Percentiles rank a stretch among this genome's conserved stretches.
Conservation (phyloP, 1,284 basidiomycete genomes). For the Hypsizygus ulmarius region DNA sequence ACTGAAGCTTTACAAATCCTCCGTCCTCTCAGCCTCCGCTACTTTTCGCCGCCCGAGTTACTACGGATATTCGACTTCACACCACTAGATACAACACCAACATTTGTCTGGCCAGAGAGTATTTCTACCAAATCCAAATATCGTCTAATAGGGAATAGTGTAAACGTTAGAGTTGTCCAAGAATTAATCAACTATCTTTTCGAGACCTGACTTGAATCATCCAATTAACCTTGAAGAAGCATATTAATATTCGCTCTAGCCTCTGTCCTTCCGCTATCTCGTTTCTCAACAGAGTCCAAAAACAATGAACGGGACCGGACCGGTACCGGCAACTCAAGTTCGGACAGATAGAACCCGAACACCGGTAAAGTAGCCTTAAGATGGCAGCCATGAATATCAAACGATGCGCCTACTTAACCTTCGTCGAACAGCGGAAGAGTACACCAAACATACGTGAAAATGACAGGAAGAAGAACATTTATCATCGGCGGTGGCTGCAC, state of each 20-base stretch:
- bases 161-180: conserved; percentile 69
- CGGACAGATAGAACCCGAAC: too few species aligned
- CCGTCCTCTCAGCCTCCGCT: conserved; percentile 57
- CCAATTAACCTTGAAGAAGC: too few species aligned
- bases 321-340: too few species aligned
- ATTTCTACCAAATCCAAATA: conserved; percentile 68
- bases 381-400: too few species aligned
- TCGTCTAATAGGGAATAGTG: conserved; percentile 74
- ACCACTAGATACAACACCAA: conserved; percentile 19
- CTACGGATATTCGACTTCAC: conserved; percentile 66
- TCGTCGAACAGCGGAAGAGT: too few species aligned
- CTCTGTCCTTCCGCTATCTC: too few species aligned
- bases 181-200: conserved; percentile 56
- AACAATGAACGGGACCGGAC: too few species aligned
- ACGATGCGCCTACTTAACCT: too few species aligned
- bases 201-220: neutral
- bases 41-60: conserved; percentile 70
- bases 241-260: too few species aligned
- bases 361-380: too few species aligned
- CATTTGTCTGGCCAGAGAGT: conserved; percentile 57
- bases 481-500: conserved; percentile 80
- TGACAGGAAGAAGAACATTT: conserved; percentile 55
- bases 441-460: conserved; percentile 9
- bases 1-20: conserved; percentile 51
- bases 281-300: too few species aligned